Conservation (phyloP, 768 basidiomycete genomes). For the Rhodotorula graminis region DNA sequence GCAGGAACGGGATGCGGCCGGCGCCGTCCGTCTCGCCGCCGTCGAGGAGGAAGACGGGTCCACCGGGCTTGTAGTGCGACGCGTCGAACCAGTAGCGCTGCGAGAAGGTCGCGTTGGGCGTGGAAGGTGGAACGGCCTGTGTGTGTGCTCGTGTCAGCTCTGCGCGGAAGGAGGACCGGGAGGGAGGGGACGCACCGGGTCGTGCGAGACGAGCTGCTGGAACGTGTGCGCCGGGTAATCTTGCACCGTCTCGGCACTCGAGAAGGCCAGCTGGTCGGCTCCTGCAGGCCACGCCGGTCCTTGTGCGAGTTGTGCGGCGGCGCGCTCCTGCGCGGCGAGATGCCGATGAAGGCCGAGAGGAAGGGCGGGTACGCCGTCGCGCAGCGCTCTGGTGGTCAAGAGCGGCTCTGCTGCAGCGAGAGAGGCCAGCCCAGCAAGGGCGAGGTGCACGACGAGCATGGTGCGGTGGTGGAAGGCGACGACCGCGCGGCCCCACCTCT, state of each 20-base stretch:
- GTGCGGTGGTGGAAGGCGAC: neutral
- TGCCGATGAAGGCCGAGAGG: slow-evolving; percentile 6
- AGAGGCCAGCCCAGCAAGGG: neutral
- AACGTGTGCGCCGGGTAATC: slow-evolving; percentile 55
- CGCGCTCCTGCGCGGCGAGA: neutral
- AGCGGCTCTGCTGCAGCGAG: neutral
- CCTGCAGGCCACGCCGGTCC: neutral
- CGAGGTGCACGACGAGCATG: neutral
- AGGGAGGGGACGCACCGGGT: neutral
- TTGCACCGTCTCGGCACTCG: too few relatives aligned
- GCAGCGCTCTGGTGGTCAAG: neutral
- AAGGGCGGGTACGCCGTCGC: neutral
- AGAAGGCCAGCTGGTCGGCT: neutral
- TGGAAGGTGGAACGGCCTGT: slow-evolving; percentile 41
- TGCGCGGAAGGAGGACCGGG: too few relatives aligned
- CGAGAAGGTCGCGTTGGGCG: slow-evolving; percentile 55
- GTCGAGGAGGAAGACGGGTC: slow-evolving; percentile 84
- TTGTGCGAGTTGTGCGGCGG: neutral
- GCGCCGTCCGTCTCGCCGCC: slow-evolving; percentile 88
- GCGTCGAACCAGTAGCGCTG: slow-evolving; percentile 92
- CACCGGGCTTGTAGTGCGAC: slow-evolving; percentile 67
- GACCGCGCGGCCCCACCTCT: neutral
- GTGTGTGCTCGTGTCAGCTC: neutral
- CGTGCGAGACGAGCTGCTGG: slow-evolving; percentile 78
- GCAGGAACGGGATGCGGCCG: slow-evolving; percentile 54